Evolutionary conservation across 768 basidiomycete genomes (phyloP).

Genomic region (Tulasnella sp.): DNA sequence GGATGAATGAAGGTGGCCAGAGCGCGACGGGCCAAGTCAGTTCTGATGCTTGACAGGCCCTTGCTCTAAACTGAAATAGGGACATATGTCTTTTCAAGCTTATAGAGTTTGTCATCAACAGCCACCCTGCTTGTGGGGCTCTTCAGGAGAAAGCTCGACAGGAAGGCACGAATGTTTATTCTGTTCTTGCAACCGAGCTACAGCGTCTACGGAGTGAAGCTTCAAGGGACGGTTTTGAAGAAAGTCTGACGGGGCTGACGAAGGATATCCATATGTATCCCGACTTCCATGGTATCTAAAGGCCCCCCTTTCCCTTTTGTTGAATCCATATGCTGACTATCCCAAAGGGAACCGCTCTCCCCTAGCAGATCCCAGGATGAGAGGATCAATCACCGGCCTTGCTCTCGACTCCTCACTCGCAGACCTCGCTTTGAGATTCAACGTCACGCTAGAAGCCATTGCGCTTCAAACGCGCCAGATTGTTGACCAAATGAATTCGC

Average conservation of each 20-base stretch:
- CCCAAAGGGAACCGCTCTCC: conserved; percentile 84
- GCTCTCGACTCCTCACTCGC: conserved; percentile 67
- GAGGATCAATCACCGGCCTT: conserved; percentile 85
- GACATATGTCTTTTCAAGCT: conserved; percentile 45
- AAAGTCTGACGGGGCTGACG: conserved; percentile 76
- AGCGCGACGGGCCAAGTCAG: conserved; percentile 91
- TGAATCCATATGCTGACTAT: neutral
- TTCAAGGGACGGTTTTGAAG: conserved; percentile 37
- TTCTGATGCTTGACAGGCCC: neutral
- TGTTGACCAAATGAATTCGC: conserved; percentile 80
- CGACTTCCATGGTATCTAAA: conserved; percentile 73
- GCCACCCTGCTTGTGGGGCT: conserved; percentile 76
- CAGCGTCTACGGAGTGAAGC: conserved; percentile 58
- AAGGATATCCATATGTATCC: conserved; percentile 93
- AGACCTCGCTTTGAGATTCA: conserved; percentile 87
- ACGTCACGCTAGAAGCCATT: conserved; percentile 86
- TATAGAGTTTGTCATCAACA: conserved; percentile 91
- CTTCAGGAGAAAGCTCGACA: conserved; percentile 61
- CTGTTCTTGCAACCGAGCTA: conserved; percentile 64
- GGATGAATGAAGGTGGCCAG: conserved; percentile 99
- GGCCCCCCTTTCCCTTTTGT: neutral
- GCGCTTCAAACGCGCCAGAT: conserved; percentile 94
- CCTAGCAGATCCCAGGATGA: conserved; percentile 92
- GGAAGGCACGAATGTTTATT: conserved; percentile 35
- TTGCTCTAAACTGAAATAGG: neutral